phyloP scores from a whole-genome alignment of 1,139 yeast species.

The Scheffersomyces lignicola region DNA sequence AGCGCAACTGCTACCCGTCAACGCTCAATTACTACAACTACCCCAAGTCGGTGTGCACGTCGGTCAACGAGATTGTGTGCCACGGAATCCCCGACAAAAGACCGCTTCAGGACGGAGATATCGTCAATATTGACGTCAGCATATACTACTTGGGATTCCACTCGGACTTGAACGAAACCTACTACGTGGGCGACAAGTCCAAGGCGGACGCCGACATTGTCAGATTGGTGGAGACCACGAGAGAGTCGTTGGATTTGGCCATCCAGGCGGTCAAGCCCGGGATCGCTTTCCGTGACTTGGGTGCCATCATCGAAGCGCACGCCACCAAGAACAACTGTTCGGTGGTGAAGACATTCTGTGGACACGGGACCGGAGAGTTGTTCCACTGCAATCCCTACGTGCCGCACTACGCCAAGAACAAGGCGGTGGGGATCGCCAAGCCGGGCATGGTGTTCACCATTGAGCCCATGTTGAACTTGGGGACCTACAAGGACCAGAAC shows the following conservation, averaged over 20 bases:
- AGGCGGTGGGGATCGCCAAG: conserved; percentile 90
- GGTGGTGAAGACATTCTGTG: conserved; percentile 88
- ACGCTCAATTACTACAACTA: conserved; percentile 93
- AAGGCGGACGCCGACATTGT: conserved; percentile 71
- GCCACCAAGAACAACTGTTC: conserved; percentile 79
- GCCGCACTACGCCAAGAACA: conserved; percentile 92
- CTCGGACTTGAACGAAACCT: conserved; percentile 94
- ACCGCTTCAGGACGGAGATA: conserved; percentile 88
- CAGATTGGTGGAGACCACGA: conserved; percentile 88
- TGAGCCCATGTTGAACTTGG: conserved; percentile 95
- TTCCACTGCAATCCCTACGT: conserved; percentile 94
- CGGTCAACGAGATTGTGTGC: conserved; percentile 91
- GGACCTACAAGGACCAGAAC: conserved; percentile 74
- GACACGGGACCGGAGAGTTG: conserved; percentile 86
- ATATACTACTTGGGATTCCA: conserved; percentile 86
- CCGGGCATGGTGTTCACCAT: conserved; percentile 97
- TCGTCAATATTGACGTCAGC: conserved; percentile 86
- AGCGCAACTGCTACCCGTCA: conserved; percentile 90
- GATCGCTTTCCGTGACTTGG: conserved; percentile 79
- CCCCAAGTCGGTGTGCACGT: conserved; percentile 92
- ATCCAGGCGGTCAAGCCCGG: conserved; percentile 91
- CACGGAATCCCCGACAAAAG: conserved; percentile 97
- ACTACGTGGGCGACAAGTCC: conserved; percentile 93
- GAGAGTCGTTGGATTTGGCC: conserved; percentile 85
- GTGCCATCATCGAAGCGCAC: conserved; percentile 84